Base-by-base conservation (phyloP, 495 filamentous ascomycete species). In the Aspergillus funiculosus region DNA sequence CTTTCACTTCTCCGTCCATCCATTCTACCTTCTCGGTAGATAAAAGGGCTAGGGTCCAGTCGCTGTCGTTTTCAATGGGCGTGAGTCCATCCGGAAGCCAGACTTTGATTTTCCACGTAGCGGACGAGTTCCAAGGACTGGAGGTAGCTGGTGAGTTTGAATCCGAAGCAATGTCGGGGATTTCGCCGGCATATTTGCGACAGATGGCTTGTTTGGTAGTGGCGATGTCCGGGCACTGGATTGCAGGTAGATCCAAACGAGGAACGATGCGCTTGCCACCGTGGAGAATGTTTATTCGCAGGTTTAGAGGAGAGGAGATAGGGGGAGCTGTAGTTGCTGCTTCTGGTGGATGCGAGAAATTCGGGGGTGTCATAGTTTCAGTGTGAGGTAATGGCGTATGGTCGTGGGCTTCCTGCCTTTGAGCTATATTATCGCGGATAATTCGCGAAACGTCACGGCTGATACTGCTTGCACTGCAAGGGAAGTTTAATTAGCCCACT, bases 1-100 rank as follows among this genome's bases (percentile, higher is more conserved):
- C 64, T 40, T 57, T 68, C 45, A 76, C 50, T n/a, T 70, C 61
- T 6, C 66, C 64, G 46, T 77, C 75, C 71, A 78, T 72, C 74
- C 73, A 77, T 11, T 75, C 74, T n/a, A 65, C 61, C 9, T 65
- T 64, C 26, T 63, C 60, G 8, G 71, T 63, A n/a, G 61, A 58
- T 17, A 66, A 52, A 6, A 75, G 54, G 10, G 67, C 67, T 30
- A 71, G 57, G 1, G 56, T 61, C 75, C 74, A 77, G 14, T 69
- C 66, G 31, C 67, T 66, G 39, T 75, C 68, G 19, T 46, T 63
- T 0, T 63, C 51, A 6, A 75, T 54, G 5, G 50, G 20, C 4
- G 61, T 39, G 22, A 76, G 37, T 3, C 74, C 72, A 31, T 68
- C 54, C 0, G 73, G 67, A 8, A 74, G 51, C 59, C 58, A 67